Base-by-base conservation (phyloP, 495 filamentous ascomycete genomes). In the Aspergillus hancockii region DNA sequence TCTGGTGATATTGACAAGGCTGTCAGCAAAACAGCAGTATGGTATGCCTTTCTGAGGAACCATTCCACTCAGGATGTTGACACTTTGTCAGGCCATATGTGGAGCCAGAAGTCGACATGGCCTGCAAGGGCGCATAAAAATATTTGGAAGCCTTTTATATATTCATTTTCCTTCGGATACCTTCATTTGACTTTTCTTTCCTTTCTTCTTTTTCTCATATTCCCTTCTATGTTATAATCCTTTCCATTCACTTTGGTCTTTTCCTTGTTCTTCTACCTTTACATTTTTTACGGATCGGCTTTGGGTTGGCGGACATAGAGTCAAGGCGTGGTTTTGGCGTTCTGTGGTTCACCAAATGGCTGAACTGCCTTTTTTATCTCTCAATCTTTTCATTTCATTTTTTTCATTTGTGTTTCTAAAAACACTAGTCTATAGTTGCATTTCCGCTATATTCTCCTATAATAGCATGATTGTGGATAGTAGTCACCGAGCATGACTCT, bases 241-340 rank as follows among this genome's bases (percentile, higher is more conserved):
- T n/a, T 8, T 41, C n/a, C 38, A 16, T 14, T 41, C 7, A 41
- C 31, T 46, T 55, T 13, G 16, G 19, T 28, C 22, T 30, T 40
- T 56, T 41, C 28, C 28, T 59, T 55, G 23, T 36, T 28, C 51
- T 60, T 43, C 45, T 6, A 22, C 28, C 38, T 36, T 46, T 13
- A 52, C 55, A 41, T 21, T 57, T 51, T 18, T 46, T 47, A 30
- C 49, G 49, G 60, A 43, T 43, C 18, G 50, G 59, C 49, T 62
- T 49, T 52, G 54, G 59, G 54, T 36, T 52, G 52, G 51, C 40
- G 53, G 60, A 49, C 25, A 57, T 62, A 62, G 60, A 62, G 54
- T 54, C 50, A 50, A 54, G 54, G 59, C 49, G 60, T 52, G 60
- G 49, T 49, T n/a, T 62, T 41, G 60, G 60, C 60, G 60, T 62